phyloP scores from a whole-genome alignment of 495 filamentous ascomycete genomes.

The Annulohypoxylon bovei region DNA sequence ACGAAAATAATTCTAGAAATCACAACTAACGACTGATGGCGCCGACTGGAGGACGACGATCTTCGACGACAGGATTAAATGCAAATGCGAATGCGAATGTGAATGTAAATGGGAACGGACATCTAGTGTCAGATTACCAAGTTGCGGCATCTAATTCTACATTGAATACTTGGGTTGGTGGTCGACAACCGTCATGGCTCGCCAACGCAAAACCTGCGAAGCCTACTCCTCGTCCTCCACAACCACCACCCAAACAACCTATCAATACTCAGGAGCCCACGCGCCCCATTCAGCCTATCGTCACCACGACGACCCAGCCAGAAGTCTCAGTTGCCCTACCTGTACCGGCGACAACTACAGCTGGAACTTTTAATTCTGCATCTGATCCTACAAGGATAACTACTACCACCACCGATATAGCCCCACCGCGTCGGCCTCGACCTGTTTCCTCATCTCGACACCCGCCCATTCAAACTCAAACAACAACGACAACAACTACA shows the following conservation, averaged over 20 bases:
- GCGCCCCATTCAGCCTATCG: not conserved
- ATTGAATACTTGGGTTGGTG: conserved; percentile 70
- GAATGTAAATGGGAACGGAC: conserved; percentile 2
- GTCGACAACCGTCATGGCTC: conserved; percentile 76
- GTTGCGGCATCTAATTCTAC: conserved; percentile 76
- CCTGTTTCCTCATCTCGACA: conserved; percentile 3
- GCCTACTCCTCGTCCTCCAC: conserved; percentile 51
- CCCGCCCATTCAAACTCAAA: conserved; percentile 10
- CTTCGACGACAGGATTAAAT: conserved; percentile 16
- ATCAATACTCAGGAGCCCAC: not conserved
- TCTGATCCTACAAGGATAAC: not conserved
- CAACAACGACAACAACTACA: not conserved
- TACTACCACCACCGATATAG: not conserved
- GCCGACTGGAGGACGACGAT: conserved; percentile 29
- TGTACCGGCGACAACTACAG: conserved; percentile 21
- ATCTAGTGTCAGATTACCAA: conserved; percentile 46
- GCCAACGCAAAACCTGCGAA: conserved; percentile 49
- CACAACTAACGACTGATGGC: conserved; percentile 33
- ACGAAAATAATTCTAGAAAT: conserved; percentile 2
- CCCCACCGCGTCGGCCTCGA: not conserved
- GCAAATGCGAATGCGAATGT: not conserved
- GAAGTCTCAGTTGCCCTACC: conserved; percentile 21
- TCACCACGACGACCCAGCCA: conserved; percentile 25
- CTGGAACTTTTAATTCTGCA: conserved; percentile 7
- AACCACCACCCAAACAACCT: conserved; percentile 24